These are phyloP conservation scores for Beauveria varroae DNA, from an alignment of 2,329 filamentous ascomycete species.

Conservation along the genomic window DNA sequence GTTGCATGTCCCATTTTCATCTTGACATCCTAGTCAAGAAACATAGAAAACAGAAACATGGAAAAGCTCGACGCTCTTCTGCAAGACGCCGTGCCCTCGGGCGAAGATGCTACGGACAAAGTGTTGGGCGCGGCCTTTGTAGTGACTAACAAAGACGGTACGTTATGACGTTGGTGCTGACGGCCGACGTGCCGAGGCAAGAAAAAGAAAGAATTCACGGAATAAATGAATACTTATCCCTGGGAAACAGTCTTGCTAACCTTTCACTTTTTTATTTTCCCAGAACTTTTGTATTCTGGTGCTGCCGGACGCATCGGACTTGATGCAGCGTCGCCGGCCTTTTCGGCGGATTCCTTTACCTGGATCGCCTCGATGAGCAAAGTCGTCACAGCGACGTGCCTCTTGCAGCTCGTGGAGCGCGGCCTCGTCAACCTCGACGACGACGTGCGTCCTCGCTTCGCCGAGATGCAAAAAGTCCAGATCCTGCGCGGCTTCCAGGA, in stretches of 20 bases:
- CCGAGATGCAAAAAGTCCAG: constrained; percentile 25
- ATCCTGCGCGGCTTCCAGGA: constrained; percentile 31
- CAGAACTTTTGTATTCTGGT: constrained; percentile 28
- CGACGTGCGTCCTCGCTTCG: constrained; percentile 26
- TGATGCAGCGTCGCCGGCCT: constrained; percentile 21
- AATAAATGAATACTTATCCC: background rate
- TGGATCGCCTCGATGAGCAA: constrained; percentile 38
- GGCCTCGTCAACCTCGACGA: constrained; percentile 28
- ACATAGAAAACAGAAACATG: constrained; percentile 14
- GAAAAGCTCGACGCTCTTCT: constrained; percentile 24
- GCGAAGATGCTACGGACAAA: constrained; percentile 23
- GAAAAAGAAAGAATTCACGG: background rate
- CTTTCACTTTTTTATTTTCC: too few species aligned
- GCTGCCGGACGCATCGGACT: constrained; percentile 29
- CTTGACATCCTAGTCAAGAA: background rate
- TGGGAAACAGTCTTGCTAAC: background rate
- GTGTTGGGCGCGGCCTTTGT: constrained; percentile 30
- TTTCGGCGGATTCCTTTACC: constrained; percentile 25
- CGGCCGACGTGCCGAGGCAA: background rate
- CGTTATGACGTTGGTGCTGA: background rate
- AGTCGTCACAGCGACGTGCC: constrained; percentile 28
- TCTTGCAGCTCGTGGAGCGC: constrained; percentile 34
- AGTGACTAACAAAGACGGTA: constrained; percentile 26
- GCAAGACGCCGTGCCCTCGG: constrained; percentile 20
- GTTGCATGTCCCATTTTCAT: background rate